Conservation (phyloP, 805 yeast genomes). For the Starmerella bombicola region DNA sequence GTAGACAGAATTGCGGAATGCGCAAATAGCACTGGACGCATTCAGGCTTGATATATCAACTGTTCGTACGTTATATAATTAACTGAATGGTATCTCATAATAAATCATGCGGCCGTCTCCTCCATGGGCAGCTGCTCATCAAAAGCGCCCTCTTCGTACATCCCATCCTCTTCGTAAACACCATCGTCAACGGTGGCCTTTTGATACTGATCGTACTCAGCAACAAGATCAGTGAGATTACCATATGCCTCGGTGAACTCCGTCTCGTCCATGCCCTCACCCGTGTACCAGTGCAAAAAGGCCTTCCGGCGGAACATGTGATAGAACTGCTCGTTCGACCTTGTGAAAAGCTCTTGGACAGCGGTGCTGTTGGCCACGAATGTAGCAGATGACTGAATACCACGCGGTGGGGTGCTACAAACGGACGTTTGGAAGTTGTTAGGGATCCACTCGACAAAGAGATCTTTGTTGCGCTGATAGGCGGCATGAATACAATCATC, state of each 20-base stretch:
- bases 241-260: constrained; percentile 93
- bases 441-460: constrained; percentile 94
- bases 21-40: no score
- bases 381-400: constrained; percentile 78
- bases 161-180: constrained; percentile 45
- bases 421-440: constrained; percentile 92
- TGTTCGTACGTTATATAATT: no score
- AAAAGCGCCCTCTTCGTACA: constrained; percentile 3
- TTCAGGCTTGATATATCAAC: no score
- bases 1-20: no score
- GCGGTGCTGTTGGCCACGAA: constrained; percentile 91
- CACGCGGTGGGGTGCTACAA: constrained; percentile 84
- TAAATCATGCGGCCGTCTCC: background rate
- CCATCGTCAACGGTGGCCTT: constrained; percentile 72
- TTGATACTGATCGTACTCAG: constrained; percentile 90
- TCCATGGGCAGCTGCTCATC: constrained; percentile 5
- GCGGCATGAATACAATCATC: constrained; percentile 88
- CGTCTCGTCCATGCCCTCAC: constrained; percentile 93
- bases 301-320: constrained; percentile 92
- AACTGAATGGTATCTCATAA: constrained; percentile 12
- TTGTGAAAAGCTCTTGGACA: constrained; percentile 80
- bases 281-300: constrained; percentile 91
- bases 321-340: constrained; percentile 82
- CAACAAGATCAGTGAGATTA: constrained; percentile 78
- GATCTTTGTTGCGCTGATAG: constrained; percentile 68